Base-by-base conservation (phyloP, 2,329 filamentous ascomycete genomes). In the Trichoderma guizhouense region DNA sequence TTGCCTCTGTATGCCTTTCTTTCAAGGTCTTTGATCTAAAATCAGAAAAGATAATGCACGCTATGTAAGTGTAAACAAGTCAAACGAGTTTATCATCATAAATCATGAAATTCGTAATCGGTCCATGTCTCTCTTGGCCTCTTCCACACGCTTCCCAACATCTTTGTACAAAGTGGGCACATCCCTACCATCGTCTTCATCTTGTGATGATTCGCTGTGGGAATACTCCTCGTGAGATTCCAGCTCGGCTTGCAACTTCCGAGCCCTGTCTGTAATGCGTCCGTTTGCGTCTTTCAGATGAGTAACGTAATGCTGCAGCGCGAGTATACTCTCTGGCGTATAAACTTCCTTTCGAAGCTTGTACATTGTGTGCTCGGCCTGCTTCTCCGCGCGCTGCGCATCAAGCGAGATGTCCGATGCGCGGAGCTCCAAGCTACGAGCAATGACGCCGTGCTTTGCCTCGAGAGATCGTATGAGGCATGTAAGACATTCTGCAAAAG, bases 361-460 rank as follows among this genome's bases (percentile, higher is more conserved):
- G 55, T 78, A 78, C 15, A 83, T 76, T 8, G 82, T 77, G 5
- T 78, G 74, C 21, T 78, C 77, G 0, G 82, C 81, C 7, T 85
- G 82, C 14, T 80, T 75, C 32, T 84, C 81, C 57, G 83, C 81
- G 18, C 79, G 77, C 69, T 83, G 82, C 1, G 87, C 85, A 5
- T 81, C 77, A 1, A 87, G 79, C 0, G 82, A 79, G 1, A 84
- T 81, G 39, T 85, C 81, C 2, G 81, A 77, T 30, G 87, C 86
- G 53, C 83, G 83, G n/a, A 88, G 83, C 75, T 86, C 85, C 3
- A 88, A 81, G 15, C 82, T 84, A 5, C 85, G 82, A 2, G 87
- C 86, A 5, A 87, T 80, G 24, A 84, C 80, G 34, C 86, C 85
- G 77, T 89, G 87, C 74, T 89, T 89, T 3, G 83, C 81, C 73